phyloP scores from a whole-genome alignment of 495 filamentous ascomycete species.

The Neohortaea acidophila region DNA sequence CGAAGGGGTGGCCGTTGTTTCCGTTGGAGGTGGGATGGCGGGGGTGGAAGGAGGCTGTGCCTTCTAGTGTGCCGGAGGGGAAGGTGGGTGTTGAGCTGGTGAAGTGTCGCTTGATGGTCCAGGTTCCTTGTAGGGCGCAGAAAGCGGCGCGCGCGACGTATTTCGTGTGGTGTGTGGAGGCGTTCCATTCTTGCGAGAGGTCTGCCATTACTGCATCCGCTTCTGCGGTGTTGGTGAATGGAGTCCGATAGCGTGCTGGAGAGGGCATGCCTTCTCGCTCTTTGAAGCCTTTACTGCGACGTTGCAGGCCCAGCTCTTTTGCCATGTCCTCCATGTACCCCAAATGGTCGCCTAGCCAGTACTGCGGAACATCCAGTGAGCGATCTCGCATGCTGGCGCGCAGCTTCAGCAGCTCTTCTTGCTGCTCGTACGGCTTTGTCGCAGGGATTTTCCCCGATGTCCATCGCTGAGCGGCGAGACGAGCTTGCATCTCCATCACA shows the following conservation, averaged over 20 bases:
- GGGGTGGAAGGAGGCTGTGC: conserved; percentile 48
- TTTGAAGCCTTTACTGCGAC: conserved; percentile 11
- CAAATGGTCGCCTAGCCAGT: conserved; percentile 68
- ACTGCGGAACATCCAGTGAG: conserved; percentile 40
- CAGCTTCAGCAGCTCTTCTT: conserved; percentile 6
- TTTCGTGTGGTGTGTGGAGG: conserved; percentile 13
- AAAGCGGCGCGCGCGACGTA: conserved; percentile 53
- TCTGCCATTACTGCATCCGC: conserved; percentile 11
- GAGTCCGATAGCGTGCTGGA: conserved; percentile 6
- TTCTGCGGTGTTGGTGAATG: conserved; percentile 5
- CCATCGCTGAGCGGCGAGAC: conserved; percentile 41
- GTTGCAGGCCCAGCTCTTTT: conserved; percentile 33
- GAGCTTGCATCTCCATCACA: conserved; percentile 74
- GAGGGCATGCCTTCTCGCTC: conserved; percentile 7
- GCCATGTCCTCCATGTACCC: conserved; percentile 62
- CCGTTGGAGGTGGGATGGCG: conserved; percentile 26
- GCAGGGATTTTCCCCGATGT: conserved; percentile 1
- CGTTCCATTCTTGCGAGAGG: conserved; percentile 11
- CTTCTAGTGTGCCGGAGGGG: conserved; percentile 45
- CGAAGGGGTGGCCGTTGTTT: conserved; percentile 8
- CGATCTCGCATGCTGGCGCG: conserved; percentile 24
- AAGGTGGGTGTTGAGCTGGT: conserved; percentile 32
- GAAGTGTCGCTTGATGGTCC: conserved; percentile 42
- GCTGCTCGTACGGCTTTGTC: conserved; percentile 5
- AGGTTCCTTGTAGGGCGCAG: conserved; percentile 56